Evolutionary conservation across 75 land plant genomes (phyloP).

Genomic region (Chamaecyparis obtusa): DNA sequence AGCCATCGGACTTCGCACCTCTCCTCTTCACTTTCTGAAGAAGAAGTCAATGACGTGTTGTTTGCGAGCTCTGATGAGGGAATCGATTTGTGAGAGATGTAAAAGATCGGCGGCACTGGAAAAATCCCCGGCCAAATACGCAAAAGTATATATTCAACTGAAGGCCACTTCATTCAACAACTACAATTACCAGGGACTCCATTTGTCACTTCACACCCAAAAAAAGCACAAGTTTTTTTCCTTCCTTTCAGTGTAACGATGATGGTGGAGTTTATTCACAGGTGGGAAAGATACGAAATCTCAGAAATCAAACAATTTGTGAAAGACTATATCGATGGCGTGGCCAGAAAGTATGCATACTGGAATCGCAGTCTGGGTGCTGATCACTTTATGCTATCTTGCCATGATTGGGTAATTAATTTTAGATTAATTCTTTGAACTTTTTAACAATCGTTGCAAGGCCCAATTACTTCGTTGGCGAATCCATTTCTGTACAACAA

Average conservation of each 20-base stretch:
- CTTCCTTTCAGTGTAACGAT: slow-evolving; percentile 81
- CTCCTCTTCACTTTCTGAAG: no score
- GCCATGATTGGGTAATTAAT: slow-evolving; percentile 75
- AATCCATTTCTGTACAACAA: slow-evolving; percentile 28
- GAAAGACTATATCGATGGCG: slow-evolving; percentile 40
- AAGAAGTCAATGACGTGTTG: no score
- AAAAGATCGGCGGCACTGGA: no score
- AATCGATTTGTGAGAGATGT: no score
- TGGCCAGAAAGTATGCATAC: slow-evolving; percentile 41
- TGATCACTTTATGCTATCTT: slow-evolving; percentile 76
- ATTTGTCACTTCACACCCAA: slow-evolving; percentile 67
- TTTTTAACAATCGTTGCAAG: slow-evolving; percentile 21
- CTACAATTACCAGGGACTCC: slow-evolving; percentile 47
- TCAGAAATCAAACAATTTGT: slow-evolving; percentile 29
- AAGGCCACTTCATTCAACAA: slow-evolving; percentile 75
- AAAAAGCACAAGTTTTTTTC: slow-evolving; percentile 70
- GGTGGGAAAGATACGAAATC: slow-evolving; percentile 27
- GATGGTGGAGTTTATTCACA: slow-evolving; percentile 59
- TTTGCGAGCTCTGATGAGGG: no score
- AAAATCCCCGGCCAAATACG: no score
- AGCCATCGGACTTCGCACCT: no score
- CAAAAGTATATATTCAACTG: slow-evolving; percentile 80
- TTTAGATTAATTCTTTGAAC: not conserved
- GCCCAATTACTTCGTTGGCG: slow-evolving; percentile 37
- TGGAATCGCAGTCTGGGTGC: slow-evolving; percentile 71